These are phyloP conservation scores for Phytopythium oedochilum DNA, from an alignment of 352 stramenopile species.

Conservation along the genomic window DNA sequence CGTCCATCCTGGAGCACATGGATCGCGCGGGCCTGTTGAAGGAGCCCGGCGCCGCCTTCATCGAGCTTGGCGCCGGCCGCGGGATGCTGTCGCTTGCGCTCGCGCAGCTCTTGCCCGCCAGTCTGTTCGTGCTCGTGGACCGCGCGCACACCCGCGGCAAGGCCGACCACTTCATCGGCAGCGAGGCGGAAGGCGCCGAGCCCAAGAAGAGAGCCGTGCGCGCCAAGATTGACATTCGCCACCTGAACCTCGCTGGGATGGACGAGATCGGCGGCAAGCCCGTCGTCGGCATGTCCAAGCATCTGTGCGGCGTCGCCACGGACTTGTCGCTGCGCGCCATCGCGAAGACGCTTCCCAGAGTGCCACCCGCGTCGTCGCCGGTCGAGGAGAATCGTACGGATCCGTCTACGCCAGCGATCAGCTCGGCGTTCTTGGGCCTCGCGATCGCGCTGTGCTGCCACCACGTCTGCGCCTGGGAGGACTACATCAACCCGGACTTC, in stretches of 20 bases:
- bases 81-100: conserved; percentile 79
- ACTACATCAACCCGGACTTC: conserved; percentile 69
- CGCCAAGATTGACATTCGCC: conserved; percentile 83
- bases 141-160: conserved; percentile 68
- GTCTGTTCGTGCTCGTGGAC: conserved; percentile 74
- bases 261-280: conserved; percentile 34
- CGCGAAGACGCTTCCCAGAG: conserved; percentile 38
- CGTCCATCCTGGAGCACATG: conserved; percentile 81
- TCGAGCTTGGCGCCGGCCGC: conserved; percentile 72
- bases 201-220: conserved; percentile 34
- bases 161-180: conserved; percentile 64
- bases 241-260: conserved; percentile 74
- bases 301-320: conserved; percentile 78
- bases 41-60: conserved; percentile 31
- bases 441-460: conserved; percentile 79
- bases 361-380: not conserved
- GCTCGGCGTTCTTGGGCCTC: conserved; percentile 43
- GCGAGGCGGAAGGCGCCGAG: conserved; percentile 14
- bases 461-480: conserved; percentile 65
- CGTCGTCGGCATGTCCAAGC: conserved; percentile 83
- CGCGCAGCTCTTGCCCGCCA: conserved; percentile 54
- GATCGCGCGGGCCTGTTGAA: conserved; percentile 46
- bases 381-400: not conserved
- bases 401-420: conserved; percentile 11
- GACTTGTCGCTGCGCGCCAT: conserved; percentile 75